Evolutionary conservation across 2,329 filamentous ascomycete genomes (phyloP).

Genomic region (Aspergillus spinulosporus): DNA sequence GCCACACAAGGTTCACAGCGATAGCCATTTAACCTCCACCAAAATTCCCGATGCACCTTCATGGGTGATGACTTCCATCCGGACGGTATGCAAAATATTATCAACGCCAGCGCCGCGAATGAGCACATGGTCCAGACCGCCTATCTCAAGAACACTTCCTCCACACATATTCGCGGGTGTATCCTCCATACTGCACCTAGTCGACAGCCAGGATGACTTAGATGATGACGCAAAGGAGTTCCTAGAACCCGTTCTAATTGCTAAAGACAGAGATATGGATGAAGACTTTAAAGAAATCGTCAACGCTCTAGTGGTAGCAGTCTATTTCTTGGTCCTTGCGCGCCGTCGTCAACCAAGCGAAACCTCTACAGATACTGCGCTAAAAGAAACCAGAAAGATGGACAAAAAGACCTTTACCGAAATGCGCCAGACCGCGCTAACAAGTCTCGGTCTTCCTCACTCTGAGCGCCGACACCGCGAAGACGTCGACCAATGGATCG

Average conservation of each 20-base stretch:
- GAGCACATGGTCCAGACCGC: slow-evolving; percentile 38
- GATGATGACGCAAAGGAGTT: slow-evolving; percentile 38
- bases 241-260: slow-evolving; percentile 39
- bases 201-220: slow-evolving; percentile 49
- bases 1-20: slow-evolving; percentile 15
- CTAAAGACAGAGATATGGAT: slow-evolving; percentile 50
- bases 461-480: slow-evolving; percentile 43
- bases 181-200: slow-evolving; percentile 56
- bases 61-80: slow-evolving; percentile 71
- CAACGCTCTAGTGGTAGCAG: slow-evolving; percentile 41
- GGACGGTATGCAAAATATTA: slow-evolving; percentile 64
- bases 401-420: slow-evolving; percentile 45
- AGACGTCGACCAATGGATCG: slow-evolving; percentile 64
- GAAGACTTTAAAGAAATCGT: slow-evolving; percentile 45
- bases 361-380: slow-evolving; percentile 2
- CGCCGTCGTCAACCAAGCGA: slow-evolving; percentile 48
- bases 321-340: slow-evolving; percentile 49
- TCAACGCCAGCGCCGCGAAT: slow-evolving; percentile 51
- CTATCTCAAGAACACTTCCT: slow-evolving; percentile 54
- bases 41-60: slow-evolving; percentile 49
- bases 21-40: slow-evolving; percentile 28
- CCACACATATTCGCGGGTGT: slow-evolving; percentile 75
- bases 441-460: slow-evolving; percentile 40
- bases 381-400: slow-evolving; percentile 32
- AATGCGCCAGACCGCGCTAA: slow-evolving; percentile 42